These are phyloP conservation scores for Gloeophyllum trabeum DNA, from an alignment of 768 basidiomycete species.

Conservation along the genomic window DNA sequence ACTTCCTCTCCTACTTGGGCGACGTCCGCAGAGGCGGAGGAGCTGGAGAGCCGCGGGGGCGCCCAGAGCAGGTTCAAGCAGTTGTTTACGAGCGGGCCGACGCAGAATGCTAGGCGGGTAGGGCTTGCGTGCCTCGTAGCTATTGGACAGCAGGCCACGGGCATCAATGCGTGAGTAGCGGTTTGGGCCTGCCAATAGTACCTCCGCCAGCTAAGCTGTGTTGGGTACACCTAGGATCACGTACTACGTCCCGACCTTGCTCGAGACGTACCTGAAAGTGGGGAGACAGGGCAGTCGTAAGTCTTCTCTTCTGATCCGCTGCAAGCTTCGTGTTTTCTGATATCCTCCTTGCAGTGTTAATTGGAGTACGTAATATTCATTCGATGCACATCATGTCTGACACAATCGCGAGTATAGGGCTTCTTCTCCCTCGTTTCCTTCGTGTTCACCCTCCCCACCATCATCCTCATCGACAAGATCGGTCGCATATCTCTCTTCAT, in stretches of 20 bases:
- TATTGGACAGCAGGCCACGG: not conserved
- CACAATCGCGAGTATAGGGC: too few species aligned
- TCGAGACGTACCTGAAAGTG: not conserved
- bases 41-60: not conserved
- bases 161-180: not conserved
- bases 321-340: too few species aligned
- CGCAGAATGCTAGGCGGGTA: not conserved
- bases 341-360: too few species aligned
- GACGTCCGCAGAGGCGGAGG: not conserved
- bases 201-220: too few species aligned
- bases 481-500: not conserved
- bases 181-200: too few species aligned
- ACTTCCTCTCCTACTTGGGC: too few species aligned
- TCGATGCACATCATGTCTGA: too few species aligned
- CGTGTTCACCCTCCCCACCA: not conserved
- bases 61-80: not conserved
- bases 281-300: not conserved
- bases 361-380: not conserved
- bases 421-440: not conserved
- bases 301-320: not conserved
- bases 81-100: not conserved
- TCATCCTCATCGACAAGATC: not conserved
- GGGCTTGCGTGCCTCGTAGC: not conserved
- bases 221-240: not conserved
- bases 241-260: not conserved